Percentiles rank a stretch among this genome's conserved stretches.
These are phyloP conservation scores for Neurospora sp. DNA, from an alignment of 495 filamentous ascomycete genomes.

Conservation along the genomic window DNA sequence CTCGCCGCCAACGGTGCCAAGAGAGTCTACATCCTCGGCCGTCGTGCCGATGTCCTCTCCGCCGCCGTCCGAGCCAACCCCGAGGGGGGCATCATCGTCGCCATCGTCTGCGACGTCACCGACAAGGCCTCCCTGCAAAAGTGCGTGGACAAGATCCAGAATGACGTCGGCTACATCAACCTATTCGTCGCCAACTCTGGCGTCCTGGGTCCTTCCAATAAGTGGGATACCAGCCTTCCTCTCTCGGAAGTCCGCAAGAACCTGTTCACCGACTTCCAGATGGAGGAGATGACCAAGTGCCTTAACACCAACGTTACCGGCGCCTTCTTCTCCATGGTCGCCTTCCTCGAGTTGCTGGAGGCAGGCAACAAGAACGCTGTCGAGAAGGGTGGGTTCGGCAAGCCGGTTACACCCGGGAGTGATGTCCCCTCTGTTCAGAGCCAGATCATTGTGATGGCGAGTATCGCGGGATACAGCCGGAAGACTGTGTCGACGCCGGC, in stretches of 20 bases:
- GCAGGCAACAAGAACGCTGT: conserved; percentile 46
- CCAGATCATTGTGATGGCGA: conserved; percentile 44
- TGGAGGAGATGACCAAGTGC: conserved; percentile 42
- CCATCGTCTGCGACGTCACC: conserved; percentile 55
- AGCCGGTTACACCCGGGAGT: conserved; percentile 8
- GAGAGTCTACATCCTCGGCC: conserved; percentile 60
- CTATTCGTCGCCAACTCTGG: conserved; percentile 59
- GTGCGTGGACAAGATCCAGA: conserved; percentile 38
- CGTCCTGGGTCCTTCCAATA: conserved; percentile 24
- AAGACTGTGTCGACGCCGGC: conserved; percentile 31
- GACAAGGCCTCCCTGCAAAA: conserved; percentile 48
- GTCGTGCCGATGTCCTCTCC: conserved; percentile 43
- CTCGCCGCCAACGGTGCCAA: conserved; percentile 52
- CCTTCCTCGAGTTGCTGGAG: conserved; percentile 57
- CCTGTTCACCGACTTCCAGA: conserved; percentile 30
- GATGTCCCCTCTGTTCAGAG: conserved; percentile 35
- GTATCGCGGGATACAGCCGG: conserved; percentile 45
- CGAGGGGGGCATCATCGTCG: conserved; percentile 30
- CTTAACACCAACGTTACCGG: conserved; percentile 51
- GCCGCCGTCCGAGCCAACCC: conserved; percentile 18
- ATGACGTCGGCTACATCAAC: conserved; percentile 42
- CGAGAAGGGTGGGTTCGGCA: conserved; percentile 25
- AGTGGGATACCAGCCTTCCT: conserved; percentile 26
- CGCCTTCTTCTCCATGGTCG: conserved; percentile 50
- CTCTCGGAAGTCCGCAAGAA: conserved; percentile 26